Evolutionary conservation across 1,139 yeast genomes (phyloP).

Genomic region (Debaryomyces nepalensis): DNA sequence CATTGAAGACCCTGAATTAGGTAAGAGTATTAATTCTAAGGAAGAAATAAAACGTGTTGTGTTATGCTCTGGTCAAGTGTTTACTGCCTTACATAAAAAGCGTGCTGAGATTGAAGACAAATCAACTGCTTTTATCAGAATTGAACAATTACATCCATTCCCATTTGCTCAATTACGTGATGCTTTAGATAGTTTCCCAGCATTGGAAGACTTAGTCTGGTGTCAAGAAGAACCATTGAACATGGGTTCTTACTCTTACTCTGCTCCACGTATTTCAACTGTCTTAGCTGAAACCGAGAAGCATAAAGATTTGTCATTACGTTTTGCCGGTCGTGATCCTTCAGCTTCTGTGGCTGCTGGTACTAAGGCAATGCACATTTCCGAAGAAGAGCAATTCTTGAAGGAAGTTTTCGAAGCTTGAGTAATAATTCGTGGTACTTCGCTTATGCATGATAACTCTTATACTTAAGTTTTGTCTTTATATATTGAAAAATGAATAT

Average conservation of each 20-base stretch:
- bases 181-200: constrained; percentile 77
- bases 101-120: constrained; percentile 78
- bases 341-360: constrained; percentile 99
- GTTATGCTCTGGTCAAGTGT: constrained; percentile 91
- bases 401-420: constrained; percentile 72
- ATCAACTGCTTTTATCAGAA: constrained; percentile 83
- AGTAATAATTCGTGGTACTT: constrained; percentile 14
- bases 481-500: constrained; percentile 8
- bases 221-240: constrained; percentile 99
- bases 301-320: constrained; percentile 59
- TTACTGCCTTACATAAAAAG: constrained; percentile 86
- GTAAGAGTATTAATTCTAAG: constrained; percentile 72
- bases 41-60: constrained; percentile 89
- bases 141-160: constrained; percentile 99
- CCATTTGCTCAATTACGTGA: constrained; percentile 95
- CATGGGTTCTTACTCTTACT: constrained; percentile 89
- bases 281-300: constrained; percentile 73
- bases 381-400: constrained; percentile 89
- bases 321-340: constrained; percentile 98
- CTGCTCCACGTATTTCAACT: constrained; percentile 79
- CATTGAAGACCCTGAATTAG: constrained; percentile 87
- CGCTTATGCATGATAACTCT: constrained; percentile 9
- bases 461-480: constrained; percentile 7
- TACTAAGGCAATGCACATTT: constrained; percentile 81
- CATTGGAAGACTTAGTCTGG: constrained; percentile 88